phyloP scores from a whole-genome alignment of 352 stramenopile species.

The Phytophthora pisi region DNA sequence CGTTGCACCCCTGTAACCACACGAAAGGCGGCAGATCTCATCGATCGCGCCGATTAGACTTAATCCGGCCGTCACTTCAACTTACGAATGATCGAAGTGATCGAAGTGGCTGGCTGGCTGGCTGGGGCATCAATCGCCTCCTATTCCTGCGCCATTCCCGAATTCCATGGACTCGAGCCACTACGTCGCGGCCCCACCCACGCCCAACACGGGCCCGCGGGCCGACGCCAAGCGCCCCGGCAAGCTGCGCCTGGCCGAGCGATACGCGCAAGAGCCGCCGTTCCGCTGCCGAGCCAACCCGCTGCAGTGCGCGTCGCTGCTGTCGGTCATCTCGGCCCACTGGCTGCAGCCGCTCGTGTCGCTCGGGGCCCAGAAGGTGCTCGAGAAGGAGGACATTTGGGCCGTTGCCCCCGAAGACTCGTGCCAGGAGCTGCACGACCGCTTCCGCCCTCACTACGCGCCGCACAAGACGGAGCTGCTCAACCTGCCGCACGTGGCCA shows the following conservation, averaged over 20 bases:
- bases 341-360: conserved; percentile 45
- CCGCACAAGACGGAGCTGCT: conserved; percentile 1
- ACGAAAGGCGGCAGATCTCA: conserved; percentile 6
- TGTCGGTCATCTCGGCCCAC: conserved; percentile 31
- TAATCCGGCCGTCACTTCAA: conserved; percentile 12
- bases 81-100: neutral
- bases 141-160: conserved; percentile 12
- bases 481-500: conserved; percentile 24
- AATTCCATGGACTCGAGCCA: conserved; percentile 28
- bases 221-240: conserved; percentile 5
- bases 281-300: conserved; percentile 40
- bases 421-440: conserved; percentile 23
- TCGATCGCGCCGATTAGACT: conserved; percentile 10
- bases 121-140: conserved; percentile 9
- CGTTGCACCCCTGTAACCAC: neutral
- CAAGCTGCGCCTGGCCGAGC: conserved; percentile 20
- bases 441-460: conserved; percentile 26
- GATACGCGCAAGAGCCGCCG: conserved; percentile 18
- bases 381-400: conserved; percentile 46
- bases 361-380: conserved; percentile 34
- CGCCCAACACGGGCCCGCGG: neutral
- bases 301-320: conserved; percentile 38
- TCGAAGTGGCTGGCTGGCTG: neutral
- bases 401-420: conserved; percentile 30
- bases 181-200: conserved; percentile 20